Percentiles rank a stretch among this genome's conserved stretches.
These are phyloP conservation scores for Trichocomaceae sp. DNA, from an alignment of 2,329 filamentous ascomycete species.

Conservation along the genomic window DNA sequence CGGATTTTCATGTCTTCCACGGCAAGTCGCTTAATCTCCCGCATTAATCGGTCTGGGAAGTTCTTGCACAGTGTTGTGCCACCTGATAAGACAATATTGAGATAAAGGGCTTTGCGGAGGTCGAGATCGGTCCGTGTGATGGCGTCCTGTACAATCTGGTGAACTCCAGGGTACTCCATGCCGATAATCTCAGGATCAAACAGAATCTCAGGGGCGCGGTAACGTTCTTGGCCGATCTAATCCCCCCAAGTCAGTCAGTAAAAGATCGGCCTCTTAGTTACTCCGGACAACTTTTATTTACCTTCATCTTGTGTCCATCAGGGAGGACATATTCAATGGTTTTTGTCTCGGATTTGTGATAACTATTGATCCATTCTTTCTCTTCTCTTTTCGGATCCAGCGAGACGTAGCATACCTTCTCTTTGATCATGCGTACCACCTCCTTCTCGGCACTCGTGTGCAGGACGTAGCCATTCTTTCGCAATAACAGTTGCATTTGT, in stretches of 20 bases:
- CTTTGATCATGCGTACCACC: slow-evolving; percentile 95
- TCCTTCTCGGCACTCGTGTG: slow-evolving; percentile 99
- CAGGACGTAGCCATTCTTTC: slow-evolving; percentile 90
- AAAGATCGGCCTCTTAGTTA: neutral
- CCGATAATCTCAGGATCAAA: slow-evolving; percentile 97
- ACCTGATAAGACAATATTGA: slow-evolving; percentile 94
- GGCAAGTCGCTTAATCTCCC: slow-evolving; percentile 85
- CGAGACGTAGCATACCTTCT: slow-evolving; percentile 79
- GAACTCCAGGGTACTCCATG: slow-evolving; percentile 90
- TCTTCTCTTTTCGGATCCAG: slow-evolving; percentile 88
- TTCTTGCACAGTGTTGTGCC: slow-evolving; percentile 95
- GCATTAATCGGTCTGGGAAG: slow-evolving; percentile 85
- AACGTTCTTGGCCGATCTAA: slow-evolving; percentile 85
- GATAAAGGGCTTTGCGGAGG: slow-evolving; percentile 85
- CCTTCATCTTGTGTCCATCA: slow-evolving; percentile 90
- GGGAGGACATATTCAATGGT: slow-evolving; percentile 81
- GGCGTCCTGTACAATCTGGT: slow-evolving; percentile 95
- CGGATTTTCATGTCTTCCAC: slow-evolving; percentile 99
- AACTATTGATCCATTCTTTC: slow-evolving; percentile 76
- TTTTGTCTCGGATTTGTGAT: slow-evolving; percentile 70
- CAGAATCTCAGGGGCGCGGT: slow-evolving; percentile 91
- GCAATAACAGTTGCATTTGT: slow-evolving; percentile 79
- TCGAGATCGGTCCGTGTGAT: slow-evolving; percentile 95
- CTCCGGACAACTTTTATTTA: slow-evolving; percentile 30
- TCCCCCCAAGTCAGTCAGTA: slow-evolving; percentile 1